Conservation (phyloP, 495 filamentous ascomycete species). For the Clohesyomyces aquaticus region DNA sequence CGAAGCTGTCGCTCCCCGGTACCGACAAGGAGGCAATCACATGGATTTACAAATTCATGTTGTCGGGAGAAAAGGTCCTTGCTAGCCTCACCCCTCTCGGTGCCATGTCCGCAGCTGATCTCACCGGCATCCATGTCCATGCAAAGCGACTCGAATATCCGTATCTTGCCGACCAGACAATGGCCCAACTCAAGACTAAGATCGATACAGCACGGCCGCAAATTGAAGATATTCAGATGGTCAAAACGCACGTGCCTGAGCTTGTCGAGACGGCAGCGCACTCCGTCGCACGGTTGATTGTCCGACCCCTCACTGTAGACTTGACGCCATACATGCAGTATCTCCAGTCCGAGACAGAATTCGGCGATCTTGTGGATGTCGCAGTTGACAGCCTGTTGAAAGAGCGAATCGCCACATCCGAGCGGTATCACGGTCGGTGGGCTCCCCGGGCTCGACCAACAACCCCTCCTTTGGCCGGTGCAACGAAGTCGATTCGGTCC, state of each 20-base stretch:
- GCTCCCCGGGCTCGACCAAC: neutral
- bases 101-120: no score
- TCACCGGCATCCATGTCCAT: no score
- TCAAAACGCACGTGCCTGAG: neutral
- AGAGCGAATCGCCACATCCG: neutral
- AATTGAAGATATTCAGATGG: neutral
- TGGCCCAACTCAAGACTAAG: neutral
- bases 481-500: no score
- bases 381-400: neutral
- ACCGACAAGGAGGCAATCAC: slow-evolving; percentile 15
- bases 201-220: neutral
- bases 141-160: no score
- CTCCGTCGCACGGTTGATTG: neutral
- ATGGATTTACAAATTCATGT: slow-evolving; percentile 35
- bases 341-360: neutral
- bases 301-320: neutral
- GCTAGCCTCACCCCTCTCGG: no score
- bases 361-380: neutral
- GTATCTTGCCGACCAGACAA: no score
- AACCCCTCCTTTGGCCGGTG: no score
- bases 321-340: neutral
- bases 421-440: neutral
- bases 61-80: slow-evolving; percentile 11
- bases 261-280: neutral
- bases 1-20: slow-evolving; percentile 5